phyloP scores from a whole-genome alignment of 2,329 filamentous ascomycete genomes.

The Atkinsonella hypoxylon region DNA sequence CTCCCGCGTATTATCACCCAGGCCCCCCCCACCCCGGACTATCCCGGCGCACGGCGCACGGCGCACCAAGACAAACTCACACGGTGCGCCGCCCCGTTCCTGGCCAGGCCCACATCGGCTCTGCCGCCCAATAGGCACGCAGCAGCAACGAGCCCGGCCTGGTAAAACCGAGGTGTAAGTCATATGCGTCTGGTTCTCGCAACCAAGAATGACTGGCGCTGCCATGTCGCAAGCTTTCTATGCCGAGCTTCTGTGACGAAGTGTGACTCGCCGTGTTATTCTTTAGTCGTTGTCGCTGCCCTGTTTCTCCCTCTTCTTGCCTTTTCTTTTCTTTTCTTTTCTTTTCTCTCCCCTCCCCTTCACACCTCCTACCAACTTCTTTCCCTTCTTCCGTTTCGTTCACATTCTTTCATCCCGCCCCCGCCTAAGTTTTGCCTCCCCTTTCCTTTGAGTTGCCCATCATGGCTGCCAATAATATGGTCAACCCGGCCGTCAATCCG shows the following conservation, averaged over 20 bases:
- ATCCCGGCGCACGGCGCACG: conserved; percentile 7
- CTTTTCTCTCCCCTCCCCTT: neutral
- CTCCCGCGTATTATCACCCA: neutral
- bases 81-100: neutral
- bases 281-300: neutral
- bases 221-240: neutral
- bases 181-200: neutral
- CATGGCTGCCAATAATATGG: conserved; percentile 54
- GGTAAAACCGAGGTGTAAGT: conserved; percentile 3
- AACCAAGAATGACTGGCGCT: too few relatives aligned
- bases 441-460: conserved; percentile 8
- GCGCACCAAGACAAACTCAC: neutral
- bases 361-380: too few relatives aligned
- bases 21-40: conserved; percentile 9
- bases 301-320: neutral
- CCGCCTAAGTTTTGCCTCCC: too few relatives aligned
- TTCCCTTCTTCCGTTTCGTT: too few relatives aligned
- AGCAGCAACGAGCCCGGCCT: conserved; percentile 1
- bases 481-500: conserved; percentile 42
- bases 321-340: neutral
- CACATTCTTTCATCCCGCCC: too few relatives aligned
- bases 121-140: neutral
- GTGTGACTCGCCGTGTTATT: neutral
- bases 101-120: neutral
- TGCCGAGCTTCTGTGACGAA: neutral